Evolutionary conservation across 2,329 filamentous ascomycete genomes (phyloP).

Genomic region (Dactylonectria macrodidyma): DNA sequence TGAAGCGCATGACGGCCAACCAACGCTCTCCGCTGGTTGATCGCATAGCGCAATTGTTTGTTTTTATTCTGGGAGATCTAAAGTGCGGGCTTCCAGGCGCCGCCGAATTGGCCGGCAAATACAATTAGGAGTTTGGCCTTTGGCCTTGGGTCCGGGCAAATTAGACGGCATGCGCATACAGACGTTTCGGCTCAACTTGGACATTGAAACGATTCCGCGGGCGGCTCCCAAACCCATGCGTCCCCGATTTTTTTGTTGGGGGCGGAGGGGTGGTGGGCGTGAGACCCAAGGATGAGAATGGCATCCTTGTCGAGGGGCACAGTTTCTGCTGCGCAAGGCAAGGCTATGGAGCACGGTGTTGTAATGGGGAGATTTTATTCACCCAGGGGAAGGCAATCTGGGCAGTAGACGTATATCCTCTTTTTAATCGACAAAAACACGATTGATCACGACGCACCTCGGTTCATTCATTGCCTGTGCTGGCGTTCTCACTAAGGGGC

Average conservation of each 20-base stretch:
- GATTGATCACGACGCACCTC: slow-evolving; percentile 29
- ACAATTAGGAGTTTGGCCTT: slow-evolving; percentile 48
- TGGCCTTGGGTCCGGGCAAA: slow-evolving; percentile 37
- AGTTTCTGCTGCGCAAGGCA: slow-evolving; percentile 35
- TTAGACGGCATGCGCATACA: slow-evolving; percentile 43
- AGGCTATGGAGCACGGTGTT: slow-evolving; percentile 43
- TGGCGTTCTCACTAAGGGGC: background rate
- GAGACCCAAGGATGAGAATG: slow-evolving; percentile 42
- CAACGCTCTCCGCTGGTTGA: slow-evolving; percentile 4
- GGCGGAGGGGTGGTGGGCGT: slow-evolving; percentile 35
- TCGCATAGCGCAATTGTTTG: slow-evolving; percentile 33
- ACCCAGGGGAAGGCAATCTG: slow-evolving; percentile 32
- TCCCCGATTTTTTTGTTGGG: slow-evolving; percentile 44
- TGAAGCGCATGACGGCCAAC: slow-evolving; percentile 44
- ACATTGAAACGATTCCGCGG: slow-evolving; percentile 42
- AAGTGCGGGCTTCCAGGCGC: slow-evolving; percentile 29
- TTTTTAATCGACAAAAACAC: slow-evolving; percentile 39
- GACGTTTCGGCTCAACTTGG: slow-evolving; percentile 36
- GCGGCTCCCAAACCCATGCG: slow-evolving; percentile 34
- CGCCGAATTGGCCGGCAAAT: slow-evolving; percentile 27
- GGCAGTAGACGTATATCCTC: slow-evolving; percentile 46
- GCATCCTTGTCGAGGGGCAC: slow-evolving; percentile 40
- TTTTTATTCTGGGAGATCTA: slow-evolving; percentile 35
- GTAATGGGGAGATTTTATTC: slow-evolving; percentile 33
- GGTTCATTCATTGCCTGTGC: background rate